These are phyloP conservation scores for Entomortierella beljakovae DNA, from an alignment of 192 early-diverging fungal genomes.

Conservation along the genomic window DNA sequence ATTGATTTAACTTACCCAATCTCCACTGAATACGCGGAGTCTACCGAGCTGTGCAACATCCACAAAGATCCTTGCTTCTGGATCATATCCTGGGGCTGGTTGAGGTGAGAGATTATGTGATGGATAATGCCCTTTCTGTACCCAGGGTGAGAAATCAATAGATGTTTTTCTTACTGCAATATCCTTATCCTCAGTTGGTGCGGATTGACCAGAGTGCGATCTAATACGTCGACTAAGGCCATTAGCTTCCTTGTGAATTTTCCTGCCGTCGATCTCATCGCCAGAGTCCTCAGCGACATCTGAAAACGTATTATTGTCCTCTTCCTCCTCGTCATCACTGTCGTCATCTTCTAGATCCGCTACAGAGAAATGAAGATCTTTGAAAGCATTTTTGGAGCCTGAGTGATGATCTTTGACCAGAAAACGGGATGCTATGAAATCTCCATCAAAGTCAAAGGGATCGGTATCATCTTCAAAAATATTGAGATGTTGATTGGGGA, in stretches of 20 bases:
- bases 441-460: constrained; percentile 38
- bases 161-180: constrained; percentile 17
- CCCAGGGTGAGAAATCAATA: constrained; percentile 46
- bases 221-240: constrained; percentile 23
- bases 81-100: constrained; percentile 67
- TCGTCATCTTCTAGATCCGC: constrained; percentile 51
- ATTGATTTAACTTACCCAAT: constrained; percentile 72
- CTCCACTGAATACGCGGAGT: constrained; percentile 69
- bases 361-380: constrained; percentile 49
- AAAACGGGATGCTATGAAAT: constrained; percentile 44
- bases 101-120: constrained; percentile 54
- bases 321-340: constrained; percentile 45
- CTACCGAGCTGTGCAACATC: constrained; percentile 60
- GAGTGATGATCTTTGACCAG: constrained; percentile 30
- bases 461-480: constrained; percentile 41
- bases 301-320: constrained; percentile 47
- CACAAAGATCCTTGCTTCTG: constrained; percentile 63
- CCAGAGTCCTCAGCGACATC: constrained; percentile 50
- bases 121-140: constrained; percentile 52
- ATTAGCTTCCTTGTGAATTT: constrained; percentile 33
- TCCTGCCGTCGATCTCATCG: constrained; percentile 51
- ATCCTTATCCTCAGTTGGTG: constrained; percentile 9
- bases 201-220: constrained; percentile 13
- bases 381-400: constrained; percentile 34
- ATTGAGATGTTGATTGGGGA: constrained; percentile 24